Evolutionary conservation across 202 grass and related monocot species (phyloP), one percentile per base, ranked within the genome.

Genomic region (Digitaria exilis): DNA sequence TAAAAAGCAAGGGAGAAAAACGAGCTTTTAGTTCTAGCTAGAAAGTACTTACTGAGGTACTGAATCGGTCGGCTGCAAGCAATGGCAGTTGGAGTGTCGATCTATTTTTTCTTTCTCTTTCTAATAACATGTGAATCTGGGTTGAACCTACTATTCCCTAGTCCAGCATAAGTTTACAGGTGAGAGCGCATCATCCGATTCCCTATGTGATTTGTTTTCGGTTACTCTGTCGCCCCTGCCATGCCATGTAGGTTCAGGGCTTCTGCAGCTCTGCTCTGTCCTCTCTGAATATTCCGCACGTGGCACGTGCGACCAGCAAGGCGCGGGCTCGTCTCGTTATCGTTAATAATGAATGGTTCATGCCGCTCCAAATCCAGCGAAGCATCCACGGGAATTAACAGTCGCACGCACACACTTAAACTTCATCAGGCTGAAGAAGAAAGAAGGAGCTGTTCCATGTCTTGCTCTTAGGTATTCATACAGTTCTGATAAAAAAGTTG

Each of bases 301-400:
- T 8, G 2, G 45, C 45, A 28, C 82, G 81, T 85, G 82, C 77
- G 71, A 85, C 77, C 82, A 76, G 76, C 69, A 45, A 69, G 52
- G 77, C 77, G 5, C 31, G 0, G 51, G 50, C 76, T 69, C 52
- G 62, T 68, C 32, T 42, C 31, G 76, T 16, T 46, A 46, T 46
- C 2, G 9, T 44, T 11, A 34, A 34, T 39, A 66, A 50, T 48
- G 29, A 39, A 4, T 48, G 87, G 73, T 42, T 34, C 83, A 70
- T 89, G 78, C 56, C 37, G n/a, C 22, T 52, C 66, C 39, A 67
- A 17, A 65, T 66, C 78, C 78, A 86, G 83, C 83, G 29, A 50
- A 57, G 46, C 73, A 67, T 9, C 55, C 35, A 82, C n/a, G 34
- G 52, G 21, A 32, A 22, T 18, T 48, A 28, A 17, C 8, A 46